A percentile compares a stretch with the other conserved stretches of the same genome.
Conservation (phyloP, 768 basidiomycete species). For the Coprinopsis sp. region DNA sequence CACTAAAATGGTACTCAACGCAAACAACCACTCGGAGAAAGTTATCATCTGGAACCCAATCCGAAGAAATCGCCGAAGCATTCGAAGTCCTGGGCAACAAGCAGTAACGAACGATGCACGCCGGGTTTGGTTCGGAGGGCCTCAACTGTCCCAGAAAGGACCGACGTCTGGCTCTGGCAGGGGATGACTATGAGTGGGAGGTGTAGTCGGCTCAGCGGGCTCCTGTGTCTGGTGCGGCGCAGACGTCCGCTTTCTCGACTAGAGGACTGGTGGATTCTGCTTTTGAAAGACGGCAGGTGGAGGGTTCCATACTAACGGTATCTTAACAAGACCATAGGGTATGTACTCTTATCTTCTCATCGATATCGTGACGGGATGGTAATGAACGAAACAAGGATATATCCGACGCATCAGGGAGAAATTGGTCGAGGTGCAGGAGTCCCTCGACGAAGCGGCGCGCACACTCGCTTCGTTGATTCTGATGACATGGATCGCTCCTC, state of each 20-base stretch:
- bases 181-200: too few species aligned
- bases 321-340: slow-evolving; percentile 88
- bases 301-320: slow-evolving; percentile 74
- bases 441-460: too few species aligned
- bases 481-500: slow-evolving; percentile 41
- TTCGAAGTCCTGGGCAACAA: slow-evolving; percentile 92
- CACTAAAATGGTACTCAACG: too few species aligned
- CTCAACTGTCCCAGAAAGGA: slow-evolving; percentile 79
- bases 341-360: slow-evolving; percentile 27
- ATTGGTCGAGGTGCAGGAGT: too few species aligned
- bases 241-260: slow-evolving; percentile 53
- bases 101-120: slow-evolving; percentile 80
- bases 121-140: slow-evolving; percentile 94
- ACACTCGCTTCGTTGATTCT: slow-evolving; percentile 40
- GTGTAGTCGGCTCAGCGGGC: slow-evolving; percentile 33
- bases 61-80: slow-evolving; percentile 95
- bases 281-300: slow-evolving; percentile 29
- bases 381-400: slow-evolving; percentile 44
- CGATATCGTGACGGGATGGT: not conserved
- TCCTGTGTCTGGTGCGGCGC: slow-evolving; percentile 44
- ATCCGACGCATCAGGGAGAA: slow-evolving; percentile 36
- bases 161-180: slow-evolving; percentile 49
- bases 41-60: too few species aligned
- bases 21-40: too few species aligned
- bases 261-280: too few species aligned